phyloP scores from a whole-genome alignment of 768 basidiomycete species.

The Daedalea quercina region DNA sequence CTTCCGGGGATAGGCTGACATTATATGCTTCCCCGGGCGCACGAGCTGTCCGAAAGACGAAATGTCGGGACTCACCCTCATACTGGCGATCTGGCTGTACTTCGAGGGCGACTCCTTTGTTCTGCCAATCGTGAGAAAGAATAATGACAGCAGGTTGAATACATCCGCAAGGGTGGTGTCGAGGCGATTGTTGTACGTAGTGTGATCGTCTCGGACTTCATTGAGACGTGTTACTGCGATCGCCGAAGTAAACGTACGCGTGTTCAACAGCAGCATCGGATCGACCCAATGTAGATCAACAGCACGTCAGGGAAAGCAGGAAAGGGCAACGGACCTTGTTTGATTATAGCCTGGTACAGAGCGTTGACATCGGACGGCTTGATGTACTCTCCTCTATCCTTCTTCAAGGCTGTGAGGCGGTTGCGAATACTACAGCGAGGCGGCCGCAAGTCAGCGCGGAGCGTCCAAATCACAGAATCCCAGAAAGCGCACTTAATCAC shows the following conservation, averaged over 20 bases:
- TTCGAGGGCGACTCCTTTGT: constrained; percentile 91
- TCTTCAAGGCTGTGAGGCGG: constrained; percentile 89
- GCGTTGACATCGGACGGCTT: constrained; percentile 89
- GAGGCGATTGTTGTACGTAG: constrained; percentile 77
- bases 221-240: constrained; percentile 80
- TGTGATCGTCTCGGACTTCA: constrained; percentile 76
- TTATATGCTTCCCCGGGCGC: not conserved
- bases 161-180: constrained; percentile 96
- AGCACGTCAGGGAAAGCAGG: not conserved
- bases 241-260: not conserved
- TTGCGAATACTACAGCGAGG: constrained; percentile 70
- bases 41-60: not conserved
- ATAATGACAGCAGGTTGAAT: constrained; percentile 89
- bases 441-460: not conserved
- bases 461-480: constrained; percentile 2
- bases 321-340: constrained; percentile 61
- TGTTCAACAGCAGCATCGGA: too few relatives aligned
- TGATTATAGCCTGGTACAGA: constrained; percentile 89
- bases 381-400: constrained; percentile 88
- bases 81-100: constrained; percentile 93
- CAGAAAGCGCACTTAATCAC: constrained; percentile 68
- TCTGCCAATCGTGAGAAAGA: constrained; percentile 97
- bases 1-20: too few relatives aligned
- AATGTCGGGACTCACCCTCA: constrained; percentile 67
- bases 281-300: not conserved